Conservation (phyloP, 2,329 filamentous ascomycete species). For the Stachybotrys echinatus region DNA sequence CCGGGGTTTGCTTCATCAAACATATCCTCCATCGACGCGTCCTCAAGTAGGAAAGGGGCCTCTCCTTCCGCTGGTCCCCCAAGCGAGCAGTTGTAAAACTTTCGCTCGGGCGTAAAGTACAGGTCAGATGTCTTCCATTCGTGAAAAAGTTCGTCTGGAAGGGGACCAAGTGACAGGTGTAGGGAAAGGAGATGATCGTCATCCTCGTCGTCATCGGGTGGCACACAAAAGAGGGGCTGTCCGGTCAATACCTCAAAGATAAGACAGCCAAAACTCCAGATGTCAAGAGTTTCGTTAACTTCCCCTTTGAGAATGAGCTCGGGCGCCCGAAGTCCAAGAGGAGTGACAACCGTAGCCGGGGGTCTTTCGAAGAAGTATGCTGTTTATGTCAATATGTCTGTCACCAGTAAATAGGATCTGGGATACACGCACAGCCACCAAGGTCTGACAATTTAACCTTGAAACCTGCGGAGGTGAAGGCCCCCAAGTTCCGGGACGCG, state of each 20-base stretch:
- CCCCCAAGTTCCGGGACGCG: conserved; percentile 16
- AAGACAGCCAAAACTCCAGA: conserved; percentile 26
- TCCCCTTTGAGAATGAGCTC: conserved; percentile 19
- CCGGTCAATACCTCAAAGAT: conserved; percentile 23
- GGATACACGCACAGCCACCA: conserved; percentile 19
- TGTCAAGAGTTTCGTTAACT: conserved; percentile 14
- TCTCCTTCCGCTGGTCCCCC: conserved; percentile 12
- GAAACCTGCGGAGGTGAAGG: conserved; percentile 15
- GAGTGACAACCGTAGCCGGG: conserved; percentile 13
- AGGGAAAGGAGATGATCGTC: conserved; percentile 16
- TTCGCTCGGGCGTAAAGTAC: conserved; percentile 18
- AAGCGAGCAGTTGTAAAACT: conserved; percentile 19
- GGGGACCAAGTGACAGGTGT: conserved; percentile 11
- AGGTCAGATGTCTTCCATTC: conserved; percentile 17
- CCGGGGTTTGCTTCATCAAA: conserved; percentile 17
- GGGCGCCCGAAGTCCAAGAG: conserved; percentile 19
- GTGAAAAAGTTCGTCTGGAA: conserved; percentile 11
- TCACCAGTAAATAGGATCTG: background rate
- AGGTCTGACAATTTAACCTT: conserved; percentile 23
- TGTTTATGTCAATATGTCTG: conserved; percentile 4
- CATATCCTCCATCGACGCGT: conserved; percentile 17
- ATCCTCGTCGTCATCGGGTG: conserved; percentile 10
- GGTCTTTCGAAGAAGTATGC: conserved; percentile 19
- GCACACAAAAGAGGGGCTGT: conserved; percentile 18
- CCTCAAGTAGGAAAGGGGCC: conserved; percentile 15